A percentile compares a stretch with the other conserved stretches of the same genome.
Evolutionary conservation across 177 flowering plant genomes (phyloP).

Genomic region (Tripterygium wilfordii): DNA sequence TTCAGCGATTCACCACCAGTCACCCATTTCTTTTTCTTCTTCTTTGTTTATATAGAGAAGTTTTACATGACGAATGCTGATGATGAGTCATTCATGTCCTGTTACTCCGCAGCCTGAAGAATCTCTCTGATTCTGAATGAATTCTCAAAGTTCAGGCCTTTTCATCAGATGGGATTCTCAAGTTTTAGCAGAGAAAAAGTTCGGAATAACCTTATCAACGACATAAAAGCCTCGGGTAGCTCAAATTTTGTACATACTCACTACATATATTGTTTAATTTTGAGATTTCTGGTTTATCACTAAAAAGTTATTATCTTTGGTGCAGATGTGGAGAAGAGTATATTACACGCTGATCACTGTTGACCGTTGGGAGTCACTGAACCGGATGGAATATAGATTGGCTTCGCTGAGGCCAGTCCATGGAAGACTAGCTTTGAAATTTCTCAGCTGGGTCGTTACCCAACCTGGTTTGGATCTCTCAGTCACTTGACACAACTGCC

Average conservation of each 20-base stretch:
- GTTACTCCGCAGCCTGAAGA: constrained; percentile 15
- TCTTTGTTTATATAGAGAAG: too few species aligned
- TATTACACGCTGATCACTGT: constrained; percentile 61
- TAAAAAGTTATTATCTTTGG: constrained; percentile 9
- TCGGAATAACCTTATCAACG: neutral
- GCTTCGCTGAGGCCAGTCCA: constrained; percentile 60
- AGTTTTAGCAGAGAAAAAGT: constrained; percentile 2
- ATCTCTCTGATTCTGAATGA: constrained; percentile 4
- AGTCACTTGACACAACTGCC: constrained; percentile 43
- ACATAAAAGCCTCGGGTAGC: constrained; percentile 16
- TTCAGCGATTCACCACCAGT: too few species aligned
- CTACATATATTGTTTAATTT: neutral
- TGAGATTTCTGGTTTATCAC: neutral
- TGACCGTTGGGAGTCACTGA: constrained; percentile 80
- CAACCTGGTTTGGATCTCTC: constrained; percentile 62
- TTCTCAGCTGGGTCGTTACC: constrained; percentile 59
- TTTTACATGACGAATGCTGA: too few species aligned
- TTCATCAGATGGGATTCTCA: constrained; percentile 22
- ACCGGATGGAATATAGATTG: constrained; percentile 60
- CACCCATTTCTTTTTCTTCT: too few species aligned
- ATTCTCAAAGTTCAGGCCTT: constrained; percentile 14
- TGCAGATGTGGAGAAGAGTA: constrained; percentile 52
- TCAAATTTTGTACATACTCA: neutral
- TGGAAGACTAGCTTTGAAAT: constrained; percentile 73
- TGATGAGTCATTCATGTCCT: too few species aligned